Evolutionary conservation across 495 filamentous ascomycete species (phyloP), one percentile per base, ranked within the genome.

Genomic region (Podospora pseudoanserina): DNA sequence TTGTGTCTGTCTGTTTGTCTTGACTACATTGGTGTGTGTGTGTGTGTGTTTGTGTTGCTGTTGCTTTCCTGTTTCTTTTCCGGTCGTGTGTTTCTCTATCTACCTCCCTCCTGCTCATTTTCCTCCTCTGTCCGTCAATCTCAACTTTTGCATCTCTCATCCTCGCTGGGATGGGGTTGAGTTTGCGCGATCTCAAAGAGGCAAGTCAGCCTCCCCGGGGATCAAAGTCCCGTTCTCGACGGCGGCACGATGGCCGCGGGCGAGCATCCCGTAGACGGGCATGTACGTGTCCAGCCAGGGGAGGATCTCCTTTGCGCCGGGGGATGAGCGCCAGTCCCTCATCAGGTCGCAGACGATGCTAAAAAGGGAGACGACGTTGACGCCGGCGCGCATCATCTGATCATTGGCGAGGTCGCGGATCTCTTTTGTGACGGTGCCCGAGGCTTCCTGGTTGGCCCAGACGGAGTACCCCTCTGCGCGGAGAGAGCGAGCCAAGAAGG

Each of bases 381-480:
- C 91, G 7, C 91, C 91, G 0, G 89, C 87, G 15, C 76, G 72
- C 64, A 86, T 78, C 88, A 94, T 90, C 13, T 89, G 83, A 27
- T 82, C 77, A 73, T 93, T 92, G 9, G 87, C 81, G 60, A 87
- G 83, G 53, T 86, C 84, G 26, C 78, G 75, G 65, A 80, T 73
- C 49, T 79, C 77, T 32, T 81, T 78, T 44, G 74, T 68, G 23
- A 84, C 81, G 68, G 88, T 76, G 3, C 90, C 90, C 11, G 83
- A 86, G 3, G 89, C 90, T 67, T 94, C 90, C 58, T 88, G 84
- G 79, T 92, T 92, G 71, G 90, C 90, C 73, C 83, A 92, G 60
- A 94, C 91, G n/a, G 85, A 84, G 75, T 91, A 94, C 28, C 91
- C 91, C 27, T 86, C 91, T 16, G 86, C 84, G 44, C 87, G 79